Conservation (phyloP, 1,139 yeast genomes). For the Kluyveromyces sp. region DNA sequence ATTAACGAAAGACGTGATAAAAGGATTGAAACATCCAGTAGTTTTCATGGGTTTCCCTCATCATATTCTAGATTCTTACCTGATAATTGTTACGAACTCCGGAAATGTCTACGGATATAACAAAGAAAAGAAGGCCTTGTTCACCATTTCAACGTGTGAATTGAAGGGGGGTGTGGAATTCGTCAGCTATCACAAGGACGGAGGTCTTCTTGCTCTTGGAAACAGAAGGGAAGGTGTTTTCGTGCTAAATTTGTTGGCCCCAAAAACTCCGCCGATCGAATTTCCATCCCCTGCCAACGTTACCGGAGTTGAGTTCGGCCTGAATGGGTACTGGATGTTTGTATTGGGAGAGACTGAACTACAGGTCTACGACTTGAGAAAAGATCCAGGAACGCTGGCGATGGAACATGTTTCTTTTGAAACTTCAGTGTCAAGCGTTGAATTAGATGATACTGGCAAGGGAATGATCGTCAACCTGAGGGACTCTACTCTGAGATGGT, state of each 20-base stretch:
- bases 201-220: slow-evolving; percentile 21
- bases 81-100: slow-evolving; percentile 1
- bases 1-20: neutral
- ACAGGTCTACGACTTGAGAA: slow-evolving; percentile 54
- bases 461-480: slow-evolving; percentile 2
- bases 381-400: slow-evolving; percentile 30
- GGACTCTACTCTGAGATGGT: neutral
- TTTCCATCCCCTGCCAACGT: slow-evolving; percentile 13
- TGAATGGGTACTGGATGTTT: slow-evolving; percentile 65
- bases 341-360: slow-evolving; percentile 26
- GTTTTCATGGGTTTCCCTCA: slow-evolving; percentile 5
- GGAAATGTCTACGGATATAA: slow-evolving; percentile 2
- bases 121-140: neutral
- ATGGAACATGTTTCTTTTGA: slow-evolving; percentile 6
- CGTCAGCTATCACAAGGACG: slow-evolving; percentile 26
- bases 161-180: slow-evolving; percentile 1
- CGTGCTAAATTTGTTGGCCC: slow-evolving; percentile 17
- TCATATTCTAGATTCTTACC: slow-evolving; percentile 1
- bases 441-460: slow-evolving; percentile 13
- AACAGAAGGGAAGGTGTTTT: slow-evolving; percentile 11
- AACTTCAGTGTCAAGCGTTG: slow-evolving; percentile 6
- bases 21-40: neutral
- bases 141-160: neutral
- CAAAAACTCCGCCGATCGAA: slow-evolving; percentile 10
- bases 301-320: slow-evolving; percentile 43